Conservation (phyloP, 306 rosid species). For the Notholithocarpus densiflorus region DNA sequence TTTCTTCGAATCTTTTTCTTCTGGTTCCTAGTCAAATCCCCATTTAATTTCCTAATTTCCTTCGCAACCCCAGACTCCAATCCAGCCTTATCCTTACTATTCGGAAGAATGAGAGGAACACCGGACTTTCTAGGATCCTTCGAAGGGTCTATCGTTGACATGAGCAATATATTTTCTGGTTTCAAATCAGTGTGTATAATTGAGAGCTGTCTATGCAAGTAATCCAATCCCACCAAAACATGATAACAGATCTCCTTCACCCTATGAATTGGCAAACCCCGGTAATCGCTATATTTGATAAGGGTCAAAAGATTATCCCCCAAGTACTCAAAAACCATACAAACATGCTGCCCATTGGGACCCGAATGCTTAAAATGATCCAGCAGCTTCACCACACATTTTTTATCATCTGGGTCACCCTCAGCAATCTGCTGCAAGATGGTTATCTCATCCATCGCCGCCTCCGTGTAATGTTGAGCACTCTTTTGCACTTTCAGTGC, state of each 20-base stretch:
- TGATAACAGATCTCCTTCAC: conserved; percentile 92
- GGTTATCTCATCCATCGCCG: conserved; percentile 93
- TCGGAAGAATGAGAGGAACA: conserved; percentile 58
- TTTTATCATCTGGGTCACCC: conserved; percentile 76
- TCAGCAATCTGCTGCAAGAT: conserved; percentile 90
- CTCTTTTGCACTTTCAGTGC: conserved; percentile 97
- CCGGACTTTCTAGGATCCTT: conserved; percentile 84
- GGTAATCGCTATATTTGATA: conserved; percentile 76
- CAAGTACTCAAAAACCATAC: conserved; percentile 93
- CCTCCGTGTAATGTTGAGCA: conserved; percentile 96
- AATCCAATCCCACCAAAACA: conserved; percentile 86
- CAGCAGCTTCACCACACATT: conserved; percentile 92
- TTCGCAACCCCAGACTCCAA: conserved; percentile 46
- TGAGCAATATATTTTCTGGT: conserved; percentile 80
- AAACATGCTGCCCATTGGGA: conserved; percentile 92
- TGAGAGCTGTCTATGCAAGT: conserved; percentile 87
- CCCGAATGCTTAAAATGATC: conserved; percentile 97
- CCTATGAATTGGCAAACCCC: conserved; percentile 73
- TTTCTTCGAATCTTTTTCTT: conserved; percentile 81
- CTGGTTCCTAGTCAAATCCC: conserved; percentile 72
- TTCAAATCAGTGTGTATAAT: conserved; percentile 96
- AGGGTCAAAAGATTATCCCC: conserved; percentile 94
- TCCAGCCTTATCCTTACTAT: conserved; percentile 49
- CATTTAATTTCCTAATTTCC: conserved; percentile 58
- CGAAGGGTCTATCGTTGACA: conserved; percentile 71